Percentiles rank a stretch among this genome's conserved stretches.
Conservation (phyloP, 805 yeast genomes). For the Metschnikowia koreensis region DNA sequence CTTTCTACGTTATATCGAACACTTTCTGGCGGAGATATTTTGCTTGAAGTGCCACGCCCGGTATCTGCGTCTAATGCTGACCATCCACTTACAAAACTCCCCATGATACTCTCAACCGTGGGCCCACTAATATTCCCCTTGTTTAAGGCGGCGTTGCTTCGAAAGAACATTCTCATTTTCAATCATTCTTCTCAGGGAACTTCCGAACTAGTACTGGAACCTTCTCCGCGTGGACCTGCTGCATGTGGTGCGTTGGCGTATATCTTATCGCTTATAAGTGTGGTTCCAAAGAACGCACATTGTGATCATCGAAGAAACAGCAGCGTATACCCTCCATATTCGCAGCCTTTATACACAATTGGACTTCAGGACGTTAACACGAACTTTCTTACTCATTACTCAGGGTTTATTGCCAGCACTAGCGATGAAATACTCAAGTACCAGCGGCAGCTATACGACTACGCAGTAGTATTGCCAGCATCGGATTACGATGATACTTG, state of each 20-base stretch:
- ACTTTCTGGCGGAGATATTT: conserved; percentile 11
- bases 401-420: conserved; percentile 58
- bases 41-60: conserved; percentile 10
- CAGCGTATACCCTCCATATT: conserved; percentile 18
- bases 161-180: conserved; percentile 50
- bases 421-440: conserved; percentile 64
- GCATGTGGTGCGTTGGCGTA: conserved; percentile 49
- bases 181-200: conserved; percentile 15
- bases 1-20: conserved; percentile 19
- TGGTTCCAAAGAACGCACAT: conserved; percentile 57
- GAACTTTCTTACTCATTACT: conserved; percentile 15
- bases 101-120: conserved; percentile 44
- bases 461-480: conserved; percentile 29
- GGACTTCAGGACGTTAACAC: conserved; percentile 53
- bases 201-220: conserved; percentile 10
- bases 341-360: conserved; percentile 59
- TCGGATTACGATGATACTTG: conserved; percentile 10
- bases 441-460: conserved; percentile 51
- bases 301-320: conserved; percentile 15
- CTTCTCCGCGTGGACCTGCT: conserved; percentile 12
- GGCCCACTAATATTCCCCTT: conserved; percentile 67
- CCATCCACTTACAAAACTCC: conserved; percentile 45
- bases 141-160: conserved; percentile 60
- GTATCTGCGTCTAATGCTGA: conserved; percentile 22
- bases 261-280: conserved; percentile 56